phyloP scores from a whole-genome alignment of 2,329 filamentous ascomycete genomes.

The Fusarium denticulatum region DNA sequence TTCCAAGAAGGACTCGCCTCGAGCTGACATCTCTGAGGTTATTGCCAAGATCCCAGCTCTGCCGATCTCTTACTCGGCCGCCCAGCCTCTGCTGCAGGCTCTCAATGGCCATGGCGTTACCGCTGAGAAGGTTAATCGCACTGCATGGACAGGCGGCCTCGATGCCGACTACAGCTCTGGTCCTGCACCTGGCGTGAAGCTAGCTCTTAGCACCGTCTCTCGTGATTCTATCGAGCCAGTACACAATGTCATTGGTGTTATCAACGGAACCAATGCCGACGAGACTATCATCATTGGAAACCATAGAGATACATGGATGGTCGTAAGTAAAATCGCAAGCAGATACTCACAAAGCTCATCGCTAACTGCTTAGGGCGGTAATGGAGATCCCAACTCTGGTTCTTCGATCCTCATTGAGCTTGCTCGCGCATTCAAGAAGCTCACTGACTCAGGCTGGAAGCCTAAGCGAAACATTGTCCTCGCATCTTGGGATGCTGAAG shows the following conservation, averaged over 20 bases:
- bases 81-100: constrained; percentile 78
- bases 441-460: constrained; percentile 79
- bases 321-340: constrained; percentile 16
- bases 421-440: constrained; percentile 74
- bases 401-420: constrained; percentile 81
- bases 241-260: constrained; percentile 82
- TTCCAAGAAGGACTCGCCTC: constrained; percentile 75
- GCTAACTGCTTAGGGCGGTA: constrained; percentile 66
- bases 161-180: constrained; percentile 57
- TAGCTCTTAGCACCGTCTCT: constrained; percentile 75
- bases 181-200: constrained; percentile 63
- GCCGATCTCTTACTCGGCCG: constrained; percentile 82
- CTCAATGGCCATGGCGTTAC: constrained; percentile 80
- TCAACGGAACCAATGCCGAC: constrained; percentile 79
- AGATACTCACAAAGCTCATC: fast-evolving
- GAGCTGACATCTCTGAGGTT: constrained; percentile 68
- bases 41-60: constrained; percentile 82
- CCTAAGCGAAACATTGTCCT: constrained; percentile 79
- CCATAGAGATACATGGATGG: constrained; percentile 69
- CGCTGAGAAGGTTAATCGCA: constrained; percentile 70
- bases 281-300: constrained; percentile 81
- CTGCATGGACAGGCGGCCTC: constrained; percentile 65
- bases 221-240: constrained; percentile 75
- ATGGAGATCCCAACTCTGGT: constrained; percentile 85
- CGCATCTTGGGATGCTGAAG: constrained; percentile 76